Conservation (phyloP, 2,329 filamentous ascomycete species). For the Botryotinia convoluta region DNA sequence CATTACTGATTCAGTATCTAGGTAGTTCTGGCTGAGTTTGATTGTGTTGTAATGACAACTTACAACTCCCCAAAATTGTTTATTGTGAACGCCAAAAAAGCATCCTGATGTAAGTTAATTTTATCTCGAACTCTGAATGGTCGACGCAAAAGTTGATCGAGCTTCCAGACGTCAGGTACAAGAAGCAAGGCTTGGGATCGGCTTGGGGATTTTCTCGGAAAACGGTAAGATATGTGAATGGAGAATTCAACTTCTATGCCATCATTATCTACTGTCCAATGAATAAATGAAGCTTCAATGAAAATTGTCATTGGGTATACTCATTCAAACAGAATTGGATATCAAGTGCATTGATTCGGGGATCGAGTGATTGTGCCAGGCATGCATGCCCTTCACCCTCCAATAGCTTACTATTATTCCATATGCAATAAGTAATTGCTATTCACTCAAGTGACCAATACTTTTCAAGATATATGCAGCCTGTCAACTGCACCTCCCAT, state of each 20-base stretch:
- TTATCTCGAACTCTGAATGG: constrained; percentile 15
- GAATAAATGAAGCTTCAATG: constrained; percentile 3
- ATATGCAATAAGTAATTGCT: constrained; percentile 6
- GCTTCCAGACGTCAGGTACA: constrained; percentile 20
- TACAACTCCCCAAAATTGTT: neutral
- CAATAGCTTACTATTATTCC: constrained; percentile 15
- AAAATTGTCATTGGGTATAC: constrained; percentile 12
- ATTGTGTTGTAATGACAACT: neutral
- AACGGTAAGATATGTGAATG: constrained; percentile 19
- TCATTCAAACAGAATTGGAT: neutral
- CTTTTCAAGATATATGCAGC: neutral
- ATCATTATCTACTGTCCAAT: constrained; percentile 8
- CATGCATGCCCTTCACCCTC: neutral
- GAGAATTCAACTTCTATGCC: neutral
- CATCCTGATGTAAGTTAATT: neutral
- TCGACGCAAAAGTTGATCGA: neutral
- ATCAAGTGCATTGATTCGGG: constrained; percentile 15
- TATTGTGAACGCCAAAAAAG: neutral
- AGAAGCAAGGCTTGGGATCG: constrained; percentile 9
- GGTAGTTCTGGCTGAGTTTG: neutral
- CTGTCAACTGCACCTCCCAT: constrained; percentile 14
- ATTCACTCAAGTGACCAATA: neutral
- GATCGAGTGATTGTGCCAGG: neutral
- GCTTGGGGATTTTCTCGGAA: constrained; percentile 4
- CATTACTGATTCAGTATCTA: neutral